phyloP scores from a whole-genome alignment of 2,329 filamentous ascomycete species.

The Pestalotiopsis sp. region DNA sequence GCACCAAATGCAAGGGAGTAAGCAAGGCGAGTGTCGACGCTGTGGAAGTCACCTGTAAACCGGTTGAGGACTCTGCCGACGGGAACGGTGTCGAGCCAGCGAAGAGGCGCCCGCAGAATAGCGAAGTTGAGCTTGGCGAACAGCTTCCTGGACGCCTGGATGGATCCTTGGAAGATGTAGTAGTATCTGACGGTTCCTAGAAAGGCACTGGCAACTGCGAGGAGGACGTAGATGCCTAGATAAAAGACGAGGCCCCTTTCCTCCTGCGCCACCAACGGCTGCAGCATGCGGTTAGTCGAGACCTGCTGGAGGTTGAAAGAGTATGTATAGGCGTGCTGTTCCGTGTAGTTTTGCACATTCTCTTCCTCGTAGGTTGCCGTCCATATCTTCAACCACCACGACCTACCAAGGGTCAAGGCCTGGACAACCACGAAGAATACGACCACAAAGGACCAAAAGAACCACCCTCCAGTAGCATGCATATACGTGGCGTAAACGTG shows the following conservation, averaged over 20 bases:
- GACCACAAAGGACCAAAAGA: conserved; percentile 60
- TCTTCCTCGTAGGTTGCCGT: conserved; percentile 48
- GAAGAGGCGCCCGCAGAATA: conserved; percentile 72
- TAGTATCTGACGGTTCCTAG: conserved; percentile 66
- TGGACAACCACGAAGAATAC: conserved; percentile 59
- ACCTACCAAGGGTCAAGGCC: conserved; percentile 56
- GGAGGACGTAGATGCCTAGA: conserved; percentile 65
- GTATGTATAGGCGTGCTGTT: conserved; percentile 42
- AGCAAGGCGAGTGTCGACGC: conserved; percentile 69
- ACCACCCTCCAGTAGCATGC: conserved; percentile 63
- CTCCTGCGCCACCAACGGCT: conserved; percentile 26
- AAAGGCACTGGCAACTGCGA: conserved; percentile 60
- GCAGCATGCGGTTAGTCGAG: conserved; percentile 40
- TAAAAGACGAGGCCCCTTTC: conserved; percentile 60
- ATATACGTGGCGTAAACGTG: conserved; percentile 72
- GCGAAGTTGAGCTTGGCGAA: conserved; percentile 69
- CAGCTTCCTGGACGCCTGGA: conserved; percentile 68
- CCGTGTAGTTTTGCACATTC: conserved; percentile 20
- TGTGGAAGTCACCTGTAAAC: conserved; percentile 77
- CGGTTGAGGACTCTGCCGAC: conserved; percentile 77
- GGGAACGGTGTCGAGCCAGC: conserved; percentile 81
- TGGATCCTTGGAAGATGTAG: conserved; percentile 65
- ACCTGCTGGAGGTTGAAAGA: conserved; percentile 50
- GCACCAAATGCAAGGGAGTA: conserved; percentile 64
- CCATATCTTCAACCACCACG: conserved; percentile 69